Evolutionary conservation across 768 basidiomycete genomes (phyloP), one percentile per base, ranked within the genome.

Genomic region (Coprinopsis cinerea): DNA sequence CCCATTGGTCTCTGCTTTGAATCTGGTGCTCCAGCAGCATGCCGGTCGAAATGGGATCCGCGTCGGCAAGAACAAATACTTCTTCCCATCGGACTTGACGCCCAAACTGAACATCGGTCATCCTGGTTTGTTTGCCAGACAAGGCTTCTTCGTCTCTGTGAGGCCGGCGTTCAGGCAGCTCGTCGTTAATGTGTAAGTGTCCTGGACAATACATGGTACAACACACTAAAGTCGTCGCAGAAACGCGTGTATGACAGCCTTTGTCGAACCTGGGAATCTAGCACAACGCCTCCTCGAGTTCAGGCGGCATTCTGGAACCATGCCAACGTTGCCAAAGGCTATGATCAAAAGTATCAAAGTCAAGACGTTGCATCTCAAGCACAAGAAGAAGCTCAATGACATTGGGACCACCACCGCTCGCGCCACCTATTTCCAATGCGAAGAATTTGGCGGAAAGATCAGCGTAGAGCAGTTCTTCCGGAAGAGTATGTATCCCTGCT

Each of bases 381-480:
- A 79, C 59, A 74, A 63, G 48, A 83, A 79, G 54, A 61, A 74
- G 2, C 56, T 56, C 23, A 52, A 34, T 14, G 44, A 48, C 13
- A 46, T 58, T 35, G 48, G 46, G 18, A 47, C 55, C 7, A 58
- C 55, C 2, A 49, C 57, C 1, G 57, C 61, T 13, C 53, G 60
- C 0, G 56, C 57, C 40, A 59, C 57, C 2, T 45, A 17, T 20
- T 59, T 63, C 27, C n/a, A 53, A n/a, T 50, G 54, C 35, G 44
- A 49, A 15, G 55, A 57, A 43, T 57, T 53, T 30, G 77, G 75
- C 0, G 73, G 74, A 2, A 61, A 51, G 23, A 67, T 84, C n/a
- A 73, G 77, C 0, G 79, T 89, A 1, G 76, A 80, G 52, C 58
- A 78, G 1, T 88, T 78, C 57, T 88, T 87, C 63, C 60, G 66